Evolutionary conservation across 495 filamentous ascomycete species (phyloP).

Genomic region (Trichoderma erinaceum): DNA sequence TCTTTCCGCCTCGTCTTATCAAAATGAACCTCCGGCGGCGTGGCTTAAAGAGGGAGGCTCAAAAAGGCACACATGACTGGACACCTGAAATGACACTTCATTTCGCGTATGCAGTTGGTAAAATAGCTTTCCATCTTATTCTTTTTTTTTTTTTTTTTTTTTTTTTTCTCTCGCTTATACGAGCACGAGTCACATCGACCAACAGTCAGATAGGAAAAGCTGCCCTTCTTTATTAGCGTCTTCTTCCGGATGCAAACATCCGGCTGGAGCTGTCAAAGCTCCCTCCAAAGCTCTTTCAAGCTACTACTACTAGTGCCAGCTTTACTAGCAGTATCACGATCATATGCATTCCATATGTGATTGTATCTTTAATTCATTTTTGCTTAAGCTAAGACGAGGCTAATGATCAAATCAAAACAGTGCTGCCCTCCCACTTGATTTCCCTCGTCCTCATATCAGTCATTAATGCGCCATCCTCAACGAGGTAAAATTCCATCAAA

Average conservation of each 20-base stretch:
- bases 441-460: constrained; percentile 6
- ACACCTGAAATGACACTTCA: neutral
- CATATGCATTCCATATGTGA: neutral
- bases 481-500: neutral
- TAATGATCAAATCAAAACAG: neutral
- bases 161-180: too few species aligned
- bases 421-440: neutral
- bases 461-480: neutral
- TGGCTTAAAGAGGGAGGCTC: too few species aligned
- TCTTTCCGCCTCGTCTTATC: neutral
- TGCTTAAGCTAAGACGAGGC: neutral
- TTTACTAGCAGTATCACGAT: neutral
- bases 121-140: neutral
- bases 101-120: neutral
- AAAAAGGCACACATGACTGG: too few species aligned
- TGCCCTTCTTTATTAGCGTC: neutral
- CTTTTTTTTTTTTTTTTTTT: neutral
- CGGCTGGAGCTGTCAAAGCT: too few species aligned
- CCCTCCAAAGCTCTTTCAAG: neutral
- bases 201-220: too few species aligned
- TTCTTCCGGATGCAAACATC: neutral
- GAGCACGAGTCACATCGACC: neutral
- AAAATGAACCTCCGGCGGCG: neutral
- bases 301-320: neutral
- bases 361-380: constrained; percentile 2